Base-by-base conservation (phyloP, 2,329 filamentous ascomycete genomes). In the Immersiporthe knoxdaviesiana region DNA sequence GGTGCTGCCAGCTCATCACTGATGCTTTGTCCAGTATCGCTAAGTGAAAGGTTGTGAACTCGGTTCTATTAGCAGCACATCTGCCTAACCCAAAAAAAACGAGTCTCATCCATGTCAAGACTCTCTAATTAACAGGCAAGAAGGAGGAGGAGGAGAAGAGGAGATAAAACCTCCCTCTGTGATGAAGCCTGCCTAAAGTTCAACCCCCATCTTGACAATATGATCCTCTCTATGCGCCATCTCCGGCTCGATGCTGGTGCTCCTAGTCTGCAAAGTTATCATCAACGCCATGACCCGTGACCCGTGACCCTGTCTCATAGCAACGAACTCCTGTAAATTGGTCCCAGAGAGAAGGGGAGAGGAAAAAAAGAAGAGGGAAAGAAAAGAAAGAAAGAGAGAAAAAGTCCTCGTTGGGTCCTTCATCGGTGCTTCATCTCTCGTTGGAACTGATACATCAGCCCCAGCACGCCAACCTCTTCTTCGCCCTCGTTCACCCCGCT, bases 371-470 rank as follows among this genome's bases (percentile, higher is more conserved):
- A n/a, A n/a, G n/a, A n/a, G n/a, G n/a, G 41, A 47, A 21, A 47
- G 6, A 8, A 47, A 47, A 47, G 18, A 6, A 21, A 3, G 21
- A 47, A 18, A 47, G 6, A 7, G 8, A 11, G 8, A 44, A 27
- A 61, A 37, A 30, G 18, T n/a, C 21, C 24, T 21, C 21, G 3
- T 18, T 35, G 10, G 44, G 21, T 21, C 27, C 16, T 30, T n/a
- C 60, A 67, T 67, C 84, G 78, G 47, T 85, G 81, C 59, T 84
- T 83, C 73, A 85, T 80, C 72, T 88, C 85, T 76, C 88, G 84
- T 73, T 86, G 85, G 69, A 89, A 82, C 74, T 89, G 86, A 72
- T 87, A 85, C 69, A 89, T 84, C 74, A 89, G 80, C 5, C 84
- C 84, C 59, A 89, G 78, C 2, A 89, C 86, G 1, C 87, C 87